A percentile compares a stretch with the other conserved stretches of the same genome.
Conservation (phyloP, 2,329 filamentous ascomycete genomes). For the Pseudocercospora vitis region DNA sequence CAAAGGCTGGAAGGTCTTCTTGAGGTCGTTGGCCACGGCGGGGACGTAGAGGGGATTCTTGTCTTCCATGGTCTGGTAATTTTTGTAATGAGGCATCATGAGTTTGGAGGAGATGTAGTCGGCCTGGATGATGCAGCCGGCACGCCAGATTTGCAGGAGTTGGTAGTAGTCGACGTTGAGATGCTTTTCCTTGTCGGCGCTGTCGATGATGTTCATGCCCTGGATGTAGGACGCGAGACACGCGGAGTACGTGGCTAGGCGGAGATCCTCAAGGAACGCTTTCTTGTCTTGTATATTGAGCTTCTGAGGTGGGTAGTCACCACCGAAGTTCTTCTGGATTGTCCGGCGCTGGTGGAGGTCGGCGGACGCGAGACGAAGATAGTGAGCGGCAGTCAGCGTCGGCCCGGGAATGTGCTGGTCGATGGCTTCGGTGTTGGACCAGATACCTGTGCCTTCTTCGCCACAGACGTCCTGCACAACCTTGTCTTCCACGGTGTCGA, state of each 20-base stretch:
- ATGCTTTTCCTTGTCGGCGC: constrained; percentile 57
- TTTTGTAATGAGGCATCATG: constrained; percentile 50
- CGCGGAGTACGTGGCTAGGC: constrained; percentile 61
- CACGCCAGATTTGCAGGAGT: constrained; percentile 64
- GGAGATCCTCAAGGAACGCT: constrained; percentile 58
- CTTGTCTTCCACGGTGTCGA: constrained; percentile 66
- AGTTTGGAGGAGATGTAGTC: constrained; percentile 62
- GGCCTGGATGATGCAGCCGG: constrained; percentile 69
- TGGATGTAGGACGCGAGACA: constrained; percentile 65
- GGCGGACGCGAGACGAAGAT: constrained; percentile 63
- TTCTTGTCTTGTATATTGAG: constrained; percentile 38
- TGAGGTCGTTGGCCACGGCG: constrained; percentile 56
- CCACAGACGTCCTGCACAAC: constrained; percentile 69
- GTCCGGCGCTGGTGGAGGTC: constrained; percentile 58
- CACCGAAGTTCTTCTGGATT: constrained; percentile 50
- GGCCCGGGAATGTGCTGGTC: constrained; percentile 63
- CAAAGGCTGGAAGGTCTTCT: constrained; percentile 51
- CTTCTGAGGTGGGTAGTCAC: constrained; percentile 42
- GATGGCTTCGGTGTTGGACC: constrained; percentile 64
- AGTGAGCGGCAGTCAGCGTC: constrained; percentile 63
- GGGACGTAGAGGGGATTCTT: constrained; percentile 51
- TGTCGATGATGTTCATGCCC: constrained; percentile 64
- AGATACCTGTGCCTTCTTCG: constrained; percentile 66
- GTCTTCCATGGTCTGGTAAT: constrained; percentile 32
- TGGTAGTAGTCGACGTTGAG: constrained; percentile 59